Percentiles rank a stretch among this genome's conserved stretches.
Conservation (phyloP, 78 protist species). For the Dictyostelium intermedium region DNA sequence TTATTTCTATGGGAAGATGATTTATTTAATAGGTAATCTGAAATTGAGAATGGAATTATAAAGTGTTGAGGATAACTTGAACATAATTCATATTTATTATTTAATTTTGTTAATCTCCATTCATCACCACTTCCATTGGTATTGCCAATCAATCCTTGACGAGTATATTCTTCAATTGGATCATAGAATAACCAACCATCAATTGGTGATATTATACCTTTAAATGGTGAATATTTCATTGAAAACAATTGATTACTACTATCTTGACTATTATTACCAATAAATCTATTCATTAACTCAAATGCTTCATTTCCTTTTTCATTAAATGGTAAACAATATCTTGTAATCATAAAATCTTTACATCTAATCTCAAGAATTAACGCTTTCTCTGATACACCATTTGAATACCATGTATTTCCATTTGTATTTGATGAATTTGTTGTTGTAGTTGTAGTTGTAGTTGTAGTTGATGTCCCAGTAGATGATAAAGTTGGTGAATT, state of each 20-base stretch:
- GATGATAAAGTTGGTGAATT: not conserved
- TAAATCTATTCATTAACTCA: not conserved
- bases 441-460: conserved; percentile 11
- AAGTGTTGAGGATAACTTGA: conserved; percentile 82
- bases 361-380: conserved; percentile 62
- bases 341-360: conserved; percentile 46
- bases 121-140: not conserved
- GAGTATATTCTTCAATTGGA: conserved; percentile 72
- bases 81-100: conserved; percentile 67
- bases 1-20: conserved; percentile 68
- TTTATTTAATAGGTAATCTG: conserved; percentile 63
- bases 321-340: conserved; percentile 54
- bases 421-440: not conserved
- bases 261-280: not conserved
- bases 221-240: conserved; percentile 23
- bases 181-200: conserved; percentile 79
- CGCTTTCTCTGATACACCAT: conserved; percentile 63
- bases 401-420: not conserved
- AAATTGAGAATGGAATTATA: conserved; percentile 78
- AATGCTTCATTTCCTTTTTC: conserved; percentile 44
- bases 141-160: conserved; percentile 44
- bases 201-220: not conserved
- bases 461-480: not conserved
- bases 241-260: not conserved
- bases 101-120: conserved; percentile 63